phyloP scores from a whole-genome alignment of 495 filamentous ascomycete species.

The Penicillium cinerascens region DNA sequence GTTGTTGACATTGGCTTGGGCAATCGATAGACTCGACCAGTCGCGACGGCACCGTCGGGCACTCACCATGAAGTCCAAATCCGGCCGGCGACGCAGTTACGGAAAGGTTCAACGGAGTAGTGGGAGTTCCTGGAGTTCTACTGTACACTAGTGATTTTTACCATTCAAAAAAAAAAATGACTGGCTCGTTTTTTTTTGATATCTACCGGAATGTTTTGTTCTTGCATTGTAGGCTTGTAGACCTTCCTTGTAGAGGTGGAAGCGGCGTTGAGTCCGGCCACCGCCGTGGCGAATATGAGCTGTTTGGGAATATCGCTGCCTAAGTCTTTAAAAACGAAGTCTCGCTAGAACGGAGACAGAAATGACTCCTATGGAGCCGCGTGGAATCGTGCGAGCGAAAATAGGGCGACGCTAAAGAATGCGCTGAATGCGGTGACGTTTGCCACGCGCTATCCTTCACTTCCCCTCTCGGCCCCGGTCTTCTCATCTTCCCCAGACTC shows the following conservation, averaged over 20 bases:
- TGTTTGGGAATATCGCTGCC: constrained; percentile 1
- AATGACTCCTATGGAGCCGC: background rate
- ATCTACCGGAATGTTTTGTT: background rate
- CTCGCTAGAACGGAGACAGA: background rate
- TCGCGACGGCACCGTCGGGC: constrained; percentile 31
- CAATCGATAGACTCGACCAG: constrained; percentile 43
- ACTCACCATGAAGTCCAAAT: constrained; percentile 14
- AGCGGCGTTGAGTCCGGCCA: background rate
- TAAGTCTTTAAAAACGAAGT: background rate
- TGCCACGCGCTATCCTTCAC: constrained; percentile 19
- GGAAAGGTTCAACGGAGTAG: constrained; percentile 30
- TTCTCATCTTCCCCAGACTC: background rate
- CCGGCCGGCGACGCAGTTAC: constrained; percentile 37
- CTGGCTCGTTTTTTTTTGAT: constrained; percentile 4
- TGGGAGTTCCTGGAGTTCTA: constrained; percentile 46
- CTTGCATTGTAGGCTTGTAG: background rate
- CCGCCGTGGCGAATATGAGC: background rate
- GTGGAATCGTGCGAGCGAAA: background rate
- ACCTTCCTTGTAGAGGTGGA: no score
- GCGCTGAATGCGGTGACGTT: constrained; percentile 27
- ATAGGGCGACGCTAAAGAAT: constrained; percentile 4
- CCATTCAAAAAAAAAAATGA: constrained; percentile 9
- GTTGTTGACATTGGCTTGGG: constrained; percentile 45
- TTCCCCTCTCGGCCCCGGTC: constrained; percentile 1
- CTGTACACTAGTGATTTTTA: constrained; percentile 26